Evolutionary conservation across 1,284 basidiomycete genomes (phyloP).

Genomic region (Anthracocystis panici-leucophaei): DNA sequence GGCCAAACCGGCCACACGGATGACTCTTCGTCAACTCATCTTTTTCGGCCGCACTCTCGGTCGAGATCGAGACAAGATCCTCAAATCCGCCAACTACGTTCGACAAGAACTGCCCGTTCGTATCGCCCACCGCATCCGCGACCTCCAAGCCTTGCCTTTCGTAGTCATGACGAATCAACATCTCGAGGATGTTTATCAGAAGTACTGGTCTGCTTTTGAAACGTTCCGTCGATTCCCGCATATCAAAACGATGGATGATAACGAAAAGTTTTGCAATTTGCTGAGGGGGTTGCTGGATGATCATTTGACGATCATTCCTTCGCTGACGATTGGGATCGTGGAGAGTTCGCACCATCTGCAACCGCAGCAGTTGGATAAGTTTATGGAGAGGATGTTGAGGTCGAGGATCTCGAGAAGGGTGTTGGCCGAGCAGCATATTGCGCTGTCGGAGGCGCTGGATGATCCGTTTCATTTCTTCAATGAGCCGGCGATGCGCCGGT

Average conservation of each 20-base stretch:
- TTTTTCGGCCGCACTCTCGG: constrained; percentile 63
- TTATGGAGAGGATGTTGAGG: constrained; percentile 90
- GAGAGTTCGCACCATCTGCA: constrained; percentile 78
- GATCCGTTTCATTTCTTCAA: constrained; percentile 64
- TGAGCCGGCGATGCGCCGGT: constrained; percentile 21
- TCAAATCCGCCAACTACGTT: constrained; percentile 83
- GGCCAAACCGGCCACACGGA: constrained; percentile 78
- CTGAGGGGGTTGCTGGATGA: constrained; percentile 78
- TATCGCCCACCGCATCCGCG: constrained; percentile 86
- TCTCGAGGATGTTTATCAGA: constrained; percentile 83
- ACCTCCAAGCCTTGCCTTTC: constrained; percentile 86
- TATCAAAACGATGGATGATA: constrained; percentile 81
- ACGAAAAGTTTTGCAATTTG: constrained; percentile 82
- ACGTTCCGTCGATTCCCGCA: constrained; percentile 79
- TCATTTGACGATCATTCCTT: constrained; percentile 72
- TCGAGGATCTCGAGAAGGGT: constrained; percentile 90
- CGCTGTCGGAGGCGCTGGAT: constrained; percentile 76
- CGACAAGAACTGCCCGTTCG: constrained; percentile 87
- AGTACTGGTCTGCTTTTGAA: constrained; percentile 71
- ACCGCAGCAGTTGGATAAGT: constrained; percentile 83
- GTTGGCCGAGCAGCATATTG: constrained; percentile 88
- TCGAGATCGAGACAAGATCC: constrained; percentile 56
- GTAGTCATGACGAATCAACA: constrained; percentile 88
- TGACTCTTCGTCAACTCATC: constrained; percentile 85
- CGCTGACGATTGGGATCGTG: constrained; percentile 67